A percentile compares a stretch with the other conserved stretches of the same genome.
phyloP scores from a whole-genome alignment of 768 basidiomycete species.

The Termitomyces sp. region DNA sequence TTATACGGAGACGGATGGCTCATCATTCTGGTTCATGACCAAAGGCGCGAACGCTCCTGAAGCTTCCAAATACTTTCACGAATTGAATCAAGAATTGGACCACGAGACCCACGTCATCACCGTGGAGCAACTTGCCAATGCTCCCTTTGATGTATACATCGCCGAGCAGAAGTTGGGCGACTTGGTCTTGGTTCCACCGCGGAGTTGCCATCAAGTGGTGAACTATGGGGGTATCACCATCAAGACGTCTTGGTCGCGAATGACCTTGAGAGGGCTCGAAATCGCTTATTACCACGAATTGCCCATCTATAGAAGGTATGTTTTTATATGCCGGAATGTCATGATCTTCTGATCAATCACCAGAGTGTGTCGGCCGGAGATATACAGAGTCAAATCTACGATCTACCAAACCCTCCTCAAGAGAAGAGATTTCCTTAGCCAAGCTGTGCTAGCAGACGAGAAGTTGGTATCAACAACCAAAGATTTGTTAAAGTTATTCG shows the following conservation, averaged over 20 bases:
- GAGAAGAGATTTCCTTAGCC: conserved; percentile 11
- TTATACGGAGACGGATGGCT: conserved; percentile 65
- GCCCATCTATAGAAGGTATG: conserved; percentile 72
- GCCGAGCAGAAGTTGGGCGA: conserved; percentile 73
- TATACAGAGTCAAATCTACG: conserved; percentile 67
- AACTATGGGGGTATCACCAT: conserved; percentile 77
- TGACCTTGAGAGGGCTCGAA: conserved; percentile 60
- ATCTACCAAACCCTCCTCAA: conserved; percentile 50
- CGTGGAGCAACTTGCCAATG: conserved; percentile 54
- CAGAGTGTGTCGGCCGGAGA: conserved; percentile 79
- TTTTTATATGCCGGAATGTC: conserved; percentile 7
- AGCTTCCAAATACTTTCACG: conserved; percentile 56
- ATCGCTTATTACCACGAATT: conserved; percentile 68
- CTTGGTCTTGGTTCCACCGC: conserved; percentile 73
- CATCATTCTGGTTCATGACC: conserved; percentile 88
- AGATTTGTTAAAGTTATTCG: conserved; percentile 40
- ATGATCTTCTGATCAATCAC: not conserved
- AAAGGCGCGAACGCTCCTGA: conserved; percentile 46
- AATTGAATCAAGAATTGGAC: conserved; percentile 56
- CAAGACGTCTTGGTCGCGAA: conserved; percentile 84
- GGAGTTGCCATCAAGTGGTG: conserved; percentile 80
- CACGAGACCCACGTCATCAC: conserved; percentile 66
- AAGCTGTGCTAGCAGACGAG: not conserved
- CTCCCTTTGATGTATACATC: conserved; percentile 67
- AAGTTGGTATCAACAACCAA: conserved; percentile 21